Evolutionary conservation across 176 grass and related monocot genomes (phyloP).

Genomic region (bread wheat (Triticum aestivum)): DNA sequence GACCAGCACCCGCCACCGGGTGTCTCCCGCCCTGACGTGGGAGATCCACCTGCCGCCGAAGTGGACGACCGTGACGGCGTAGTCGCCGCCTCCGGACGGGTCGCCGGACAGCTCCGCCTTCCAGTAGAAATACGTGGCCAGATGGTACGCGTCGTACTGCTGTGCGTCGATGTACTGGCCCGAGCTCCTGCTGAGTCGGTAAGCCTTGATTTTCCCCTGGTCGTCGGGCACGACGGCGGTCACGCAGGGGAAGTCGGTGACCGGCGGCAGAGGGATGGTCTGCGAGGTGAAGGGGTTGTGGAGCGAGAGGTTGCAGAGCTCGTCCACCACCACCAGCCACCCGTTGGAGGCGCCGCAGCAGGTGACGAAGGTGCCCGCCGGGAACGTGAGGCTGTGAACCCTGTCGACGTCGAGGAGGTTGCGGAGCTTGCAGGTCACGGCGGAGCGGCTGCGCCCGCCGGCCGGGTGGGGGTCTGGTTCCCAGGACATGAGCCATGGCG

Average conservation of each 20-base stretch:
- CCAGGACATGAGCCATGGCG: slow-evolving; percentile 29
- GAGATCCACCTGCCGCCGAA: background rate
- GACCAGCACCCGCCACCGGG: background rate
- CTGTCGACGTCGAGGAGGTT: background rate
- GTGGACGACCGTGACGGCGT: slow-evolving; percentile 3
- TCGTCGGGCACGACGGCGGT: background rate
- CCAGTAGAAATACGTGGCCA: slow-evolving; percentile 11
- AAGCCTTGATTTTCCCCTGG: background rate
- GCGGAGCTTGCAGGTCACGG: background rate
- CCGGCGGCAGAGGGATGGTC: background rate
- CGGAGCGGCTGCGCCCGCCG: too few species aligned
- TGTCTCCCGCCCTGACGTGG: slow-evolving; percentile 5
- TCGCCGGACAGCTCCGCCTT: slow-evolving; percentile 28
- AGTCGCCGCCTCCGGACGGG: background rate
- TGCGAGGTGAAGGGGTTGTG: slow-evolving; percentile 8
- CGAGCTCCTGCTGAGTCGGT: background rate
- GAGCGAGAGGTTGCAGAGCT: background rate
- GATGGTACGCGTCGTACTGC: background rate
- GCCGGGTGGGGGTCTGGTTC: background rate
- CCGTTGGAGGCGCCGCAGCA: slow-evolving; percentile 7
- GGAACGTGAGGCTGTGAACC: background rate
- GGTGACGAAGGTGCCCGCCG: background rate
- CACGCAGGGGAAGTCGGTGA: background rate
- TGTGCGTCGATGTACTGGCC: background rate
- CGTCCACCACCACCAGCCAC: background rate